Evolutionary conservation across 2,329 filamentous ascomycete species (phyloP), one percentile per base, ranked within the genome.

Genomic region (Bipolaris gigantea): DNA sequence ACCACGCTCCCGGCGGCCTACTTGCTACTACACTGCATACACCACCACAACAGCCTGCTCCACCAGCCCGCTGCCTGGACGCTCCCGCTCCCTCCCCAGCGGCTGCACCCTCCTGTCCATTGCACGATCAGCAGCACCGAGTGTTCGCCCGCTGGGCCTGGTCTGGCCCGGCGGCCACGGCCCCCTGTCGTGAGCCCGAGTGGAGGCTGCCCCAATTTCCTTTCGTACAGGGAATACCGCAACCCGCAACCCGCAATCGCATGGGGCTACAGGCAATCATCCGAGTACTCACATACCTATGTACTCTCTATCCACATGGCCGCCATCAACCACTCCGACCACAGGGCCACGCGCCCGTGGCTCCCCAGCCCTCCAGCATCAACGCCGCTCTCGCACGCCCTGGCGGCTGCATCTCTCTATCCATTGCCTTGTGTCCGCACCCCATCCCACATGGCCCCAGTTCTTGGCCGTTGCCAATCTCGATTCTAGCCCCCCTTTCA

Each of bases 371-470:
- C 33, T 56, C 43, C 54, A 53, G 48, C 44, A 46, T 30, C 36
- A 53, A 55, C 58, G 60, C 60, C 60, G 49, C 60, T 61, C 43
- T 58, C 60, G 58, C 58, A 10, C 16, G 46, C 60, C 49, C 49
- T 48, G 36, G 33, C 33, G 33, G 19, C 35, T 30, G 27, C 27
- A 13, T 30, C 5, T 21, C 15, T 36, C 49, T 54, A 55, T 44
- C 56, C 41, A 52, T 57, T 55, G 27, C 27, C 27, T 30, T 11
- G 47, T 40, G 30, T 33, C 36, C 42, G 35, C 19, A 46, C 19
- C 43, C 25, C 45, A 27, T 48, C 23, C 35, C 45, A 35, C 39
- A 42, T 30, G 38, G 30, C 42, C 42, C 30, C n/a, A 11, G 42
- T 32, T 35, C 43, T 11, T 21, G 11, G 33, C 43, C 43, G 33